These are phyloP conservation scores for Fagus crenata DNA, from an alignment of 306 rosid species.

Conservation along the genomic window DNA sequence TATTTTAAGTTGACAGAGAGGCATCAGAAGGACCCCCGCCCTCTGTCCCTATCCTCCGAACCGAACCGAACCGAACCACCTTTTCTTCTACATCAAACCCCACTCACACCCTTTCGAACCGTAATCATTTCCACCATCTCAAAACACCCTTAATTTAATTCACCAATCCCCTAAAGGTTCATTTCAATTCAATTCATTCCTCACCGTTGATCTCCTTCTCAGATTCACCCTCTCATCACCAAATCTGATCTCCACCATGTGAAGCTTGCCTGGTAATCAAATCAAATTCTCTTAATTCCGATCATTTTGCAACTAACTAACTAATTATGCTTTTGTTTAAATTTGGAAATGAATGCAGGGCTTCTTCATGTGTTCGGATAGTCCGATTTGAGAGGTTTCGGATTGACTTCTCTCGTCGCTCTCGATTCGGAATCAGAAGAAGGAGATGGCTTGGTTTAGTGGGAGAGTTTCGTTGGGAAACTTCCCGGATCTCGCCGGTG, in stretches of 20 bases:
- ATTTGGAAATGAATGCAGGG: conserved; percentile 18
- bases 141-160: too few relatives aligned
- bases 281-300: conserved; percentile 17
- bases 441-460: conserved; percentile 93
- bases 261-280: neutral
- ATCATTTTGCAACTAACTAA: neutral
- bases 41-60: too few relatives aligned
- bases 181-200: conserved; percentile 3
- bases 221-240: conserved; percentile 3
- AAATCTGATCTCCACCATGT: conserved; percentile 19
- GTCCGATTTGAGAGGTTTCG: conserved; percentile 23
- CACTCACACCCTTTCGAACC: too few relatives aligned
- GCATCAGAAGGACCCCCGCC: too few relatives aligned
- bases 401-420: neutral
- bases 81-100: too few relatives aligned
- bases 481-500: conserved; percentile 96
- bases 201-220: neutral
- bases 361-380: conserved; percentile 32
- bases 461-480: conserved; percentile 77
- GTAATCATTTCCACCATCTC: too few relatives aligned
- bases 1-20: too few relatives aligned
- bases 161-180: too few relatives aligned
- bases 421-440: conserved; percentile 23
- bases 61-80: too few relatives aligned
- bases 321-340: too few relatives aligned